Evolutionary conservation across 148 eudicot genomes (phyloP), one percentile per base, ranked within the genome.

Genomic region (Salicornia ramosissima): DNA sequence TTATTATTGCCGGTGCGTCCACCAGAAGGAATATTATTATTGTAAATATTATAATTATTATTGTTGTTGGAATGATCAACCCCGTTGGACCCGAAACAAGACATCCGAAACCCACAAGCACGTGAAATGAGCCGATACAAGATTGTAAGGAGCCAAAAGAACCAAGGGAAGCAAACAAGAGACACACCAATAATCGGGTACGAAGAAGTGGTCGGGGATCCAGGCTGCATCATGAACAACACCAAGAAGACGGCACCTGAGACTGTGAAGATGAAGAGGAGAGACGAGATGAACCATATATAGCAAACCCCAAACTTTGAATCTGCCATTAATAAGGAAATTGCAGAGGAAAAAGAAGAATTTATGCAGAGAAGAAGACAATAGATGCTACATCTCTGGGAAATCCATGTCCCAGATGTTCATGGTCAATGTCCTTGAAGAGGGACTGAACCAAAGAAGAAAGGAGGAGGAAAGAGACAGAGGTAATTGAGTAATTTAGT

Each of bases 111-210:
- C 47, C 86, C 86, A 28, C 66, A 68, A 43, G 42, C 34, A 18
- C 86, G 80, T 21, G 86, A 83, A 59, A 74, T 18, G 39, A 80
- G 22, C 19, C 86, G 80, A 65, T 83, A 83, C 3, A 77, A 43
- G 63, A 80, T 33, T 11, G 81, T 83, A 16, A 83, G 57, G 76
- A 80, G 6, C 86, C 86, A 83, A 40, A 83, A 80, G 57, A 83
- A 45, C 83, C 83, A 83, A 10, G 86, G 86, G 28, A 83, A 69
- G 66, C 73, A 71, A 45, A 83, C 76, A 2, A 83, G 72, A 52
- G 79, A 51, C 10, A 77, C 78, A 19, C 83, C 86, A 4, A 70
- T 69, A 68, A 64, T 7, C 4, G 83, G 79, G 46, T 76, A 80
- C 65, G 55, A 61, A 24, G 71, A 26, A 19, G 71, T 40, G 12